Percentiles rank a stretch among this genome's conserved stretches.
phyloP scores from a whole-genome alignment of 768 basidiomycete species.

The Lentinula guzmanii region DNA sequence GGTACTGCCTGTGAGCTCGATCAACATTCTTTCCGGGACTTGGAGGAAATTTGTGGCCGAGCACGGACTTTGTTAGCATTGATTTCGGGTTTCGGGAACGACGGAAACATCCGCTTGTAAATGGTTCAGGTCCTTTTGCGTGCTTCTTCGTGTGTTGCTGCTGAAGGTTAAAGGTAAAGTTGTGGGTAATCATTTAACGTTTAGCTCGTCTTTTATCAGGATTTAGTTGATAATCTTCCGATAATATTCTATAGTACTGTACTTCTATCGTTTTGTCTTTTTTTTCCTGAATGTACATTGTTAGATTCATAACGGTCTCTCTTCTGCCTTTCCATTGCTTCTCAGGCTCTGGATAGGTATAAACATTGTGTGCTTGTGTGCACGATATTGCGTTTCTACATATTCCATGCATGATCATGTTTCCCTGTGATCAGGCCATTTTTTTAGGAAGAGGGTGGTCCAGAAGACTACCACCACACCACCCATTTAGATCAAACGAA shows the following conservation, averaged over 20 bases:
- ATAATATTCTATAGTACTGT: background rate
- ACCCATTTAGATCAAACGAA: too few species aligned
- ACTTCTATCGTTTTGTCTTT: background rate
- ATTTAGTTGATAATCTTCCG: background rate
- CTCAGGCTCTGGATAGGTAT: too few species aligned
- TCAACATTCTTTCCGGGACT: background rate
- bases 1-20: background rate
- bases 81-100: background rate
- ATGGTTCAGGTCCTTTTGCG: background rate
- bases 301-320: background rate
- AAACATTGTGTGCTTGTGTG: too few species aligned
- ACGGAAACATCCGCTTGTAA: background rate
- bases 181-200: background rate
- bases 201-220: background rate
- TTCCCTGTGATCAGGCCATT: too few species aligned
- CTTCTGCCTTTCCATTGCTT: too few species aligned
- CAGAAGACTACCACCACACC: too few species aligned
- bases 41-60: background rate
- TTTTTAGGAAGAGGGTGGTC: too few species aligned
- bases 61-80: background rate
- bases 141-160: background rate
- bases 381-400: too few species aligned
- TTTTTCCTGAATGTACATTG: background rate
- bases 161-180: background rate
- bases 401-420: too few species aligned